Evolutionary conservation across 345 rosid genomes (phyloP).

Genomic region (Psidium guajava): DNA sequence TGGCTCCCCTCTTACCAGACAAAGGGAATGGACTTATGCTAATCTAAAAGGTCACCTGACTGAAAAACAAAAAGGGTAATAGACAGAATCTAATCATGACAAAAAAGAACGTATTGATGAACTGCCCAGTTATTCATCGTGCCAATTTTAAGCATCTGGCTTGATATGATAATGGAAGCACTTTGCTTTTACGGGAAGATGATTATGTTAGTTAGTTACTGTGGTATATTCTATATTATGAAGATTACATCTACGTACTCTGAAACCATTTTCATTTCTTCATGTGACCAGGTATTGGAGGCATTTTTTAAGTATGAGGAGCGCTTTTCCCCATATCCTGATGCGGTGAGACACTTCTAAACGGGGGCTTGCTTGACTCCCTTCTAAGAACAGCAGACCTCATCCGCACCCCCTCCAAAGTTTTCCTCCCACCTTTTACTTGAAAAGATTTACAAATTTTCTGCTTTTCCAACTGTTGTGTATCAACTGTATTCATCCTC

Average conservation of each 20-base stretch:
- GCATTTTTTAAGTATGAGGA: neutral
- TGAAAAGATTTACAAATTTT: neutral
- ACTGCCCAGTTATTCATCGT: neutral
- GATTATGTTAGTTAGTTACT: neutral
- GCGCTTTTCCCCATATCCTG: neutral
- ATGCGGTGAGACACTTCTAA: accelerated
- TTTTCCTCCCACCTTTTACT: neutral
- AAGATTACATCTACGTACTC: neutral
- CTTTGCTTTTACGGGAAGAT: neutral
- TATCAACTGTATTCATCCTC: neutral
- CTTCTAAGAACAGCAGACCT: neutral
- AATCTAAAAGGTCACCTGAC: neutral
- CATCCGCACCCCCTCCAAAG: neutral
- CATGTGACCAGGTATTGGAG: neutral
- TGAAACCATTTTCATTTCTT: neutral
- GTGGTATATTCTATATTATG: neutral
- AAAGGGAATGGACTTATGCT: neutral
- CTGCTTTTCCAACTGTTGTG: neutral
- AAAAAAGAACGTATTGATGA: neutral
- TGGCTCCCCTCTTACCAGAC: neutral
- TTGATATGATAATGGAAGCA: neutral
- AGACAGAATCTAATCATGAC: neutral
- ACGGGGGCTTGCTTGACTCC: neutral
- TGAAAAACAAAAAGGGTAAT: neutral
- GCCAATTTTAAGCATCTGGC: neutral